These are phyloP conservation scores for Phytophthora boehmeriae DNA, from an alignment of 352 stramenopile species.

Conservation along the genomic window DNA sequence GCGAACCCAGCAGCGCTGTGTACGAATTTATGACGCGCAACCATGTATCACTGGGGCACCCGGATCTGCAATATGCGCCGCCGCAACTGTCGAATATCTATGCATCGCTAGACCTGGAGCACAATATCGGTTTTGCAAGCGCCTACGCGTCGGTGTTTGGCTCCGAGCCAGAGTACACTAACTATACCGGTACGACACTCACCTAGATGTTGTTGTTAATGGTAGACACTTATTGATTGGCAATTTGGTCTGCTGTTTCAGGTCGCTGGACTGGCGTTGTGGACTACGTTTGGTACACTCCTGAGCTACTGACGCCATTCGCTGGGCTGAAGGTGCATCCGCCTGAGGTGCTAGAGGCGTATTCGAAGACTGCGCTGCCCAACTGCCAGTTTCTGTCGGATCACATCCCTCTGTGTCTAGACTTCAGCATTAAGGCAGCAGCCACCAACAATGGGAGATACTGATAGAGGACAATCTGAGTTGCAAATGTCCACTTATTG, in stretches of 20 bases:
- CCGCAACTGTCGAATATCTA: constrained; percentile 78
- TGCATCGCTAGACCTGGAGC: constrained; percentile 84
- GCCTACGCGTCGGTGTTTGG: constrained; percentile 96
- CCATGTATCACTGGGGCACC: constrained; percentile 87
- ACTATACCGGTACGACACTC: constrained; percentile 92
- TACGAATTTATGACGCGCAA: constrained; percentile 96
- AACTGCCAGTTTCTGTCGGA: constrained; percentile 97
- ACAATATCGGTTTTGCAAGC: constrained; percentile 93
- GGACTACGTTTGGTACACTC: constrained; percentile 99
- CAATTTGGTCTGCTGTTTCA: constrained; percentile 24
- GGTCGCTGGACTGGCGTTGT: constrained; percentile 94
- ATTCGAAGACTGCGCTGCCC: constrained; percentile 92
- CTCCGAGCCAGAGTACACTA: constrained; percentile 97
- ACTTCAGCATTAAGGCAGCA: constrained; percentile 85
- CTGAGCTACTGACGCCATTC: constrained; percentile 92
- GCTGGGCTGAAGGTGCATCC: constrained; percentile 94
- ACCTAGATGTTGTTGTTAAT: too few species aligned
- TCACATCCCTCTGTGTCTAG: constrained; percentile 94
- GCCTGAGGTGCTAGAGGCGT: constrained; percentile 86
- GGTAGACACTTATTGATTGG: too few species aligned
- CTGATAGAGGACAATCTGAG: constrained; percentile 47
- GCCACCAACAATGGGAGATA: constrained; percentile 52
- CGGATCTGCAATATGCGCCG: constrained; percentile 87
- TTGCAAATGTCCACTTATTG: constrained; percentile 8
- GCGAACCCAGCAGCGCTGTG: constrained; percentile 94